Percentiles rank a stretch among this genome's conserved stretches.
phyloP scores from a whole-genome alignment of 176 grass and related monocot species.

The Phoenix dactylifera region DNA sequence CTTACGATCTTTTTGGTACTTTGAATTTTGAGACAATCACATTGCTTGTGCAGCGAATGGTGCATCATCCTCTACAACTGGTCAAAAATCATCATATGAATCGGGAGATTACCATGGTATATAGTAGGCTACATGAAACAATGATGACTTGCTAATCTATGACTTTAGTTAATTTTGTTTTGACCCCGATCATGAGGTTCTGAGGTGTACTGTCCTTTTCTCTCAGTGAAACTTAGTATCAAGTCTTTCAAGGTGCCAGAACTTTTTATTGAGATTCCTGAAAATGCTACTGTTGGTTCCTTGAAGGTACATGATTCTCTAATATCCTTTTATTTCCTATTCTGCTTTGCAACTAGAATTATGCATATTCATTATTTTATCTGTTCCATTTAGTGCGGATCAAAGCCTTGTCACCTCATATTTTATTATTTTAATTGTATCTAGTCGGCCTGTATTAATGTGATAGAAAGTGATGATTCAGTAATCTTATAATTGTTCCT shows the following conservation, averaged over 20 bases:
- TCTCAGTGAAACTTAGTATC: conserved; percentile 75
- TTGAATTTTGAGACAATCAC: background rate
- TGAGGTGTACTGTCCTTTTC: conserved; percentile 2
- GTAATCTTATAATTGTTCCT: too few species aligned
- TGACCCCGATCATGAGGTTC: background rate
- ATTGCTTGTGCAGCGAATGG: conserved; percentile 45
- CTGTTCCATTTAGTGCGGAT: too few species aligned
- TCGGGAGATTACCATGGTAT: conserved; percentile 48
- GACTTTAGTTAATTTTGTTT: background rate
- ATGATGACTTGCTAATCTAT: background rate
- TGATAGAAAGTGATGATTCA: too few species aligned
- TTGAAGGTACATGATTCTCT: conserved; percentile 60
- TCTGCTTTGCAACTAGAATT: too few species aligned
- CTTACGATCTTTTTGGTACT: conserved; percentile 13
- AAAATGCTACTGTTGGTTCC: conserved; percentile 80
- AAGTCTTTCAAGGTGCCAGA: conserved; percentile 97
- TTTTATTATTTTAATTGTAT: too few species aligned
- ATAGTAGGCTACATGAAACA: background rate
- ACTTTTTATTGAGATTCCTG: conserved; percentile 89
- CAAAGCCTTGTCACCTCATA: too few species aligned
- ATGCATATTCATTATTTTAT: too few species aligned
- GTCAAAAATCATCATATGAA: conserved; percentile 33
- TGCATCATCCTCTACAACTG: conserved; percentile 32
- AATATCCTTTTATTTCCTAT: too few species aligned
- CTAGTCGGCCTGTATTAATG: too few species aligned